phyloP scores from a whole-genome alignment of 352 stramenopile genomes.

The Pythium volutum region DNA sequence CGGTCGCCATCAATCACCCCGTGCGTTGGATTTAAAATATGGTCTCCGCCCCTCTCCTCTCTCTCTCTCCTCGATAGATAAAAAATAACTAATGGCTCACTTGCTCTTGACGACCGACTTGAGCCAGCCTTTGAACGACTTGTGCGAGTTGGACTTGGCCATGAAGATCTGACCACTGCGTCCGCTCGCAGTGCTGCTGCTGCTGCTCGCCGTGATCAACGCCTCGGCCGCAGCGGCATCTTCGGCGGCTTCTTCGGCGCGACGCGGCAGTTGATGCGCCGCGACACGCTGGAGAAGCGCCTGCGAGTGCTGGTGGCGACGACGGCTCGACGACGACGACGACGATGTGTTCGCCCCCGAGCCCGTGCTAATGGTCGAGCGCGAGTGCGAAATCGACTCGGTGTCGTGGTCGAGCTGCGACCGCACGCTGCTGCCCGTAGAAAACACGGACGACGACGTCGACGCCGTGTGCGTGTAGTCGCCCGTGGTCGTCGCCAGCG shows the following conservation, averaged over 20 bases:
- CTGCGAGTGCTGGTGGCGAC: constrained; percentile 4
- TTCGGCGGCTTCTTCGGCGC: neutral
- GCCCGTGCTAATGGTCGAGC: neutral
- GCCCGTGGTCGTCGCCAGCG: neutral
- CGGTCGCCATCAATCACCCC: neutral
- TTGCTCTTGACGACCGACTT: constrained; percentile 62
- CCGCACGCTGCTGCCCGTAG: constrained; percentile 20
- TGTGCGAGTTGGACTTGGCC: constrained; percentile 69
- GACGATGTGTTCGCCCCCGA: too few species aligned
- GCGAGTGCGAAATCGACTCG: constrained; percentile 1
- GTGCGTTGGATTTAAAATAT: constrained; percentile 9
- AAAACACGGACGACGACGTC: constrained; percentile 25
- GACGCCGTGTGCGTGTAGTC: constrained; percentile 20
- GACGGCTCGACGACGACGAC: constrained; percentile 6
- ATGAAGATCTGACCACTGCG: constrained; percentile 49
- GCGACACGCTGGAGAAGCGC: constrained; percentile 4
- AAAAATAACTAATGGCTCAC: constrained; percentile 9
- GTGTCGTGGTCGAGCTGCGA: neutral
- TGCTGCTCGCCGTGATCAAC: neutral
- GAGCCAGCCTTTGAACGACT: constrained; percentile 66
- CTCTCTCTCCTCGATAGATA: constrained; percentile 9
- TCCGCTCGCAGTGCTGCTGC: neutral
- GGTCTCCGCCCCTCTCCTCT: constrained; percentile 2
- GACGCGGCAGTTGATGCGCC: constrained; percentile 14
- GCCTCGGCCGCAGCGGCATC: neutral